Base-by-base conservation (phyloP, 805 yeast genomes). In the Teunomyces barrocoloradensis region DNA sequence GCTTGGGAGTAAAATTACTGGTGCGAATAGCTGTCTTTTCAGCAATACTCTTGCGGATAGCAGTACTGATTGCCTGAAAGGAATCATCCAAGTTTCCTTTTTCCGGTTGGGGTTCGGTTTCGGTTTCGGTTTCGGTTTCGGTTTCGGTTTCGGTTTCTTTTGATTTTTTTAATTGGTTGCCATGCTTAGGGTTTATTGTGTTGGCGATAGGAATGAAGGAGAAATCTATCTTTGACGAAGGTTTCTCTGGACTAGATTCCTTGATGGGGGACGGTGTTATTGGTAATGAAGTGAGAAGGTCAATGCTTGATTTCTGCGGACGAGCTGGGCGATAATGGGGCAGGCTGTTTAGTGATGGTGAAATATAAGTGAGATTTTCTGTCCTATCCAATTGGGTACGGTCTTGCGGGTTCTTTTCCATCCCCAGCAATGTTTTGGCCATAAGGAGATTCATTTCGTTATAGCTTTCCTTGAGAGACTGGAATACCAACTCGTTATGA, bases 61-160 rank as follows among this genome's bases (percentile, higher is more conserved):
- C 74, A 4, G 69, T 66, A 49, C 75, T 68, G n/a, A 75, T 75
- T 0, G 77, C 77, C 48, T 73, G 75, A 50, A 75, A 75, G 6
- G 80, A 76, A 44, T 68, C 71, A 37, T 74, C 76, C 39, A 21
- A 42, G 43, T 33, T 21, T 13, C 11, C 27, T 9, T 21, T 15
- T 11, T 32, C 17, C 2, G 17, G 17, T 15, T 15, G 17, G 17
- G 17, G 17, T 15, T 15, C 17, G 17, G 17, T 15, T 15, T 1
- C 7, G 25, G 25, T 21, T 21, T 21, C 45, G 10, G 43, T 28
- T 10, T 18, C 21, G 17, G 17, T 15, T 15, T 21, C 5, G 23
- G 5, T 21, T 6, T n/a, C 6, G 23, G 23, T 21, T 21, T 21
- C 45, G 10, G 43, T 28, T 10, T 18, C 21, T n/a, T 10, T 32